phyloP scores from a whole-genome alignment of 176 grass and related monocot genomes.

The Avena eriantha region DNA sequence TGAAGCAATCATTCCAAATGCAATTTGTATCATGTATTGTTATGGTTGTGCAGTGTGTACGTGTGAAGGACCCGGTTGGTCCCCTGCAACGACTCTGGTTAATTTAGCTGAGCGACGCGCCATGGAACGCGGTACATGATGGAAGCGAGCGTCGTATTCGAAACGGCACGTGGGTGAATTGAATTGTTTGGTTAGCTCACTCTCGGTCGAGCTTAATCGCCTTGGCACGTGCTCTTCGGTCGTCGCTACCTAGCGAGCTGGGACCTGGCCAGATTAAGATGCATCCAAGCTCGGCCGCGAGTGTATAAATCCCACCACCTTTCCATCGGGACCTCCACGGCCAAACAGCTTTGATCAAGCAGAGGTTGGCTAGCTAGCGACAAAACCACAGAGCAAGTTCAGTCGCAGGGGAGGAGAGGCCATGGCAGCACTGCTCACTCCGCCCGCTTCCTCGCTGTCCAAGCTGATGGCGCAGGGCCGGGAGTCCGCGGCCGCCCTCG shows the following conservation, averaged over 20 bases:
- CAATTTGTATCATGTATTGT: not conserved
- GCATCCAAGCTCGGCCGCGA: not conserved
- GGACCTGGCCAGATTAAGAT: not conserved
- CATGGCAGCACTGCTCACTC: too few relatives aligned
- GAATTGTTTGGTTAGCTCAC: not conserved
- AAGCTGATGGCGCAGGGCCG: too few relatives aligned
- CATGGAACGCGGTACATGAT: constrained; percentile 8
- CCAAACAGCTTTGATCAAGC: not conserved
- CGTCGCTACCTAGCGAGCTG: not conserved
- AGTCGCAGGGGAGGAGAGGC: too few relatives aligned
- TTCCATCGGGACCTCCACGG: not conserved
- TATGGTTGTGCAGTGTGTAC: not conserved
- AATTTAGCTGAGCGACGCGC: not conserved
- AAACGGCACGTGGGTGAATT: constrained; percentile 27
- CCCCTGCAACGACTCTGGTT: not conserved
- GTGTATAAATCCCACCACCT: not conserved
- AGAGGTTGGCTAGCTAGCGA: too few relatives aligned
- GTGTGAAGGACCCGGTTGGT: not conserved
- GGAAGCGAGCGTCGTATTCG: too few relatives aligned
- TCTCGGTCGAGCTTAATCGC: not conserved
- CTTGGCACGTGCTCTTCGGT: constrained; percentile 10
- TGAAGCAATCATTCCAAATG: not conserved
- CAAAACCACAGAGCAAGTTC: too few relatives aligned
- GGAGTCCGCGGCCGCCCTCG: too few relatives aligned
- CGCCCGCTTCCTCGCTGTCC: too few relatives aligned